Base-by-base conservation (phyloP, 1,139 yeast species). In the Sugiyamaella grinbergsii region DNA sequence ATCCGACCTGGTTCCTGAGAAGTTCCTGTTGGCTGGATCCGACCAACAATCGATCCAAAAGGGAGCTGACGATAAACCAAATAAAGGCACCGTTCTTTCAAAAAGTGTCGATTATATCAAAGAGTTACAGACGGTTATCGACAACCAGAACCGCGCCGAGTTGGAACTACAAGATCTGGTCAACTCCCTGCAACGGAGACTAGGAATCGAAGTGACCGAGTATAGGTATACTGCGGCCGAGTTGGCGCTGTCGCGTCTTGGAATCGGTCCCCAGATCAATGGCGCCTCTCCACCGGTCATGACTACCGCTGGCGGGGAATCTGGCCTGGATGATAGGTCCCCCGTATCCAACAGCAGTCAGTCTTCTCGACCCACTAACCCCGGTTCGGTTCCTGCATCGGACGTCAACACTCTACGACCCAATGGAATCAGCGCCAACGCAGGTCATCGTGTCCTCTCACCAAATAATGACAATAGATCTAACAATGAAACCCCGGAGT, bases 21-120 rank as follows among this genome's bases (percentile, higher is more conserved):
- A 78, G 37, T 80, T 83, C 59, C 85, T 82, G 19, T 20, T 49
- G 39, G 56, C 58, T 13, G 60, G 57, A 16, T 47, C 52, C 42
- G 58, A 58, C 36, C 53, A 55, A 41, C 44, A 53, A 2, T 51
- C 55, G 3, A 54, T 62, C 8, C 52, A 54, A 13, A 59, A 58
- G 11, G 87, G 90, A 2, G 81, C 90, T 2, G 86, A 85, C 58
- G 96, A 88, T 62, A 85, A 85, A 60, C 97, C 97, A 1, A 90
- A 90, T 64, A 91, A 91, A 71, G 97, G 97, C 1, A 95, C 90
- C 60, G 87, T 91, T 8, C 72, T 91, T 56, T 79, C 90, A 16
- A 85, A 87, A 62, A 81, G 94, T 0, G 95, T 90, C 2, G 96
- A 89, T 60, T 91, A 89, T 63, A 82, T 91, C 49, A 83, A 82